phyloP scores from a whole-genome alignment of 2,329 filamentous ascomycete genomes.

The Aspergillus sp. region DNA sequence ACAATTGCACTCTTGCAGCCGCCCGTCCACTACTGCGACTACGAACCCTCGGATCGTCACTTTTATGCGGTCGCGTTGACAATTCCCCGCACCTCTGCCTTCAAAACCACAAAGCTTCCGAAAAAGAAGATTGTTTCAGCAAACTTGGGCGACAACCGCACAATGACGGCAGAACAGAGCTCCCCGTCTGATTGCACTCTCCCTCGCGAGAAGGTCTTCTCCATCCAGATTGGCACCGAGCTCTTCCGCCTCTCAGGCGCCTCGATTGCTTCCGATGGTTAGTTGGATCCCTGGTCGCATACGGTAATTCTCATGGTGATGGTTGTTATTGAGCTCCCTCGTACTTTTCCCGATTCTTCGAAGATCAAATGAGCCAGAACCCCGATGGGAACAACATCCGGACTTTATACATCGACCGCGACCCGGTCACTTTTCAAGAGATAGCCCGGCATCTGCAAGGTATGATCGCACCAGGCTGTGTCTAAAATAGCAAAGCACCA shows the following conservation, averaged over 20 bases:
- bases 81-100: not conserved
- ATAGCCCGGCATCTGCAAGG: constrained; percentile 88
- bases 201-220: constrained; percentile 67
- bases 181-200: constrained; percentile 35
- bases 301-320: constrained; percentile 9
- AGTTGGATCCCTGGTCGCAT: constrained; percentile 36
- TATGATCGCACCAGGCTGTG: constrained; percentile 23
- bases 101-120: not conserved
- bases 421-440: constrained; percentile 84
- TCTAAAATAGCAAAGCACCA: not conserved
- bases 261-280: constrained; percentile 73
- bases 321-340: constrained; percentile 71
- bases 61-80: not conserved
- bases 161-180: constrained; percentile 1
- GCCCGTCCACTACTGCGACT: not conserved
- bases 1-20: not conserved
- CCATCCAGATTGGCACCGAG: constrained; percentile 71
- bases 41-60: not conserved
- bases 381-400: constrained; percentile 65
- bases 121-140: not conserved
- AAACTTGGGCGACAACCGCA: not conserved
- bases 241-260: constrained; percentile 72
- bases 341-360: constrained; percentile 94
- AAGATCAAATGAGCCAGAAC: constrained; percentile 73
- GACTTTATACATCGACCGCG: constrained; percentile 93